Evolutionary conservation across 2,329 filamentous ascomycete species (phyloP), one percentile per base, ranked within the genome.

Genomic region (Fusarium bulbicola): DNA sequence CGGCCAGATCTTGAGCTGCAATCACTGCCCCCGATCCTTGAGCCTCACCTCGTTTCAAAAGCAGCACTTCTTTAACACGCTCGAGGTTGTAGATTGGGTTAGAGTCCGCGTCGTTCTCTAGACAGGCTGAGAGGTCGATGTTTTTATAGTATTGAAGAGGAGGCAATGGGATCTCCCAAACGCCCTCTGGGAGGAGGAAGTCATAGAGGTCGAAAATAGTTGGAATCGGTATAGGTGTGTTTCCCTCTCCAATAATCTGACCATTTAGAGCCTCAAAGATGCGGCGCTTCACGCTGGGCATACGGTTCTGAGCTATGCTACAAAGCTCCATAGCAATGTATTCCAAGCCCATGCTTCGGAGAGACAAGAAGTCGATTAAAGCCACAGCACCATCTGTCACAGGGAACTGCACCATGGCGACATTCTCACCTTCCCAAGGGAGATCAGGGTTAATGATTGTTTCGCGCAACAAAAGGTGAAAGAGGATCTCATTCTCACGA

Each of bases 161-260:
- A 6, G 91, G 90, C 6, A 88, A 81, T 5, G 87, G 79, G 9
- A 84, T 80, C 30, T 84, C 81, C 84, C 88, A 90, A n/a, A 85
- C 78, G 21, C 81, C 85, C 50, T 86, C 86, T 26, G 85, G 80
- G 5, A 87, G 81, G 67, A 96, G 88, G 77, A 98, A 98, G 82
- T 99, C 96, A 77, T 97, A 96, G 28, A 98, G 87, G 73, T 98
- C 95, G 78, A 98, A 97, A 12, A 98, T 88, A 7, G 93, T 95
- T 2, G 92, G 88, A 65, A 94, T 92, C 34, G 86, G 84, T 42
- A 92, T 85, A 10, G 90, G 85, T 60, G 93, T 89, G 53, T 92
- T 91, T 66, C 89, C 90, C 20, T 92, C 88, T 24, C 91, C 85
- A 16, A 89, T 86, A 13, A 94, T 90, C 46, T 92, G 91, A 10